These are phyloP conservation scores for Cystobasidium onofrii DNA, from an alignment of 768 basidiomycete species.

Conservation along the genomic window DNA sequence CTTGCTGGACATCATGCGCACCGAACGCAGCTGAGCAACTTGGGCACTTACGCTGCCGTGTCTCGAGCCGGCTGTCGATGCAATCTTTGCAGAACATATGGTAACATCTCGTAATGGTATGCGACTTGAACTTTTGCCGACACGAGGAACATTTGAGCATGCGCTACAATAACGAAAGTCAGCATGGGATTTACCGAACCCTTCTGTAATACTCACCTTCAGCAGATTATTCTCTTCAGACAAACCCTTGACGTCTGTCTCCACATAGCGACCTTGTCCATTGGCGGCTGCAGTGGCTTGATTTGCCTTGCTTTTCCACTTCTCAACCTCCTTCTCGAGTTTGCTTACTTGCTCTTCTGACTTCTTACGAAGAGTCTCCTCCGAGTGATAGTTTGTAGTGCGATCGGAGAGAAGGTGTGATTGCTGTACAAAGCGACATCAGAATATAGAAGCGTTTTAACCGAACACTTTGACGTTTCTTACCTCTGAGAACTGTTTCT, in stretches of 20 bases:
- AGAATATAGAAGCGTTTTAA: not conserved
- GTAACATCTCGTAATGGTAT: slow-evolving; percentile 35
- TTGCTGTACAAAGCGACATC: not conserved
- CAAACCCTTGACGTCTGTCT: slow-evolving; percentile 47
- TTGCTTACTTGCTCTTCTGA: slow-evolving; percentile 8
- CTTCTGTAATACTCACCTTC: not conserved
- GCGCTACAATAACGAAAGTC: slow-evolving; percentile 50
- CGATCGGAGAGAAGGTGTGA: not conserved
- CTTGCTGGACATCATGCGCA: slow-evolving; percentile 66
- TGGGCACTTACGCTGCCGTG: slow-evolving; percentile 88
- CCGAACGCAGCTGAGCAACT: slow-evolving; percentile 75
- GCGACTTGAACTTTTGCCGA: slow-evolving; percentile 54
- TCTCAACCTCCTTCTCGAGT: slow-evolving; percentile 19
- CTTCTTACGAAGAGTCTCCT: not conserved
- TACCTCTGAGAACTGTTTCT: not conserved
- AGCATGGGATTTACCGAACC: not conserved
- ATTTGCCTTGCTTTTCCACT: slow-evolving; percentile 14
- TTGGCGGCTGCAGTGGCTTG: slow-evolving; percentile 24
- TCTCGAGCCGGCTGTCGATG: slow-evolving; percentile 75
- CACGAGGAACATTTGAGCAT: slow-evolving; percentile 86
- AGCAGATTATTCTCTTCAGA: slow-evolving; percentile 45
- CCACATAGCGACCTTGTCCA: slow-evolving; percentile 9
- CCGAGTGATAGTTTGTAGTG: not conserved
- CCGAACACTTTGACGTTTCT: not conserved
- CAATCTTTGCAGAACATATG: slow-evolving; percentile 48